Percentiles rank a stretch among this genome's conserved stretches.
Evolutionary conservation across 1,284 basidiomycete genomes (phyloP).

Genomic region (Trichosporon inkin): DNA sequence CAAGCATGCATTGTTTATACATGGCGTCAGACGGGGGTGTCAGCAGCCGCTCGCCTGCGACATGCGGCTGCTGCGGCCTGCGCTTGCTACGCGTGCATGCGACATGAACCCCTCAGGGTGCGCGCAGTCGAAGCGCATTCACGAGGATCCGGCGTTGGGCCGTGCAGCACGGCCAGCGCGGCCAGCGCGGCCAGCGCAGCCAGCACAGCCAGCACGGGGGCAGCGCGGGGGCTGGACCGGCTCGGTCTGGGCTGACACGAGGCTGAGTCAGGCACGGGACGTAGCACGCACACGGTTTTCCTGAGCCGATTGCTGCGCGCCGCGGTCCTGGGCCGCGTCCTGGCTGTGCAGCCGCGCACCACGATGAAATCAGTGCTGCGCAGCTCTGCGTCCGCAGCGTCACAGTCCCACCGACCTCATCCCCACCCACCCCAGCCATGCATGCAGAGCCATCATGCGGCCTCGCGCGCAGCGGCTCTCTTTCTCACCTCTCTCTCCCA

Average conservation of each 20-base stretch:
- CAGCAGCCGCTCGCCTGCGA: background rate
- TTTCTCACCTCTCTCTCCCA: background rate
- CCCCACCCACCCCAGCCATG: background rate
- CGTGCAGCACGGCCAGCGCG: no score
- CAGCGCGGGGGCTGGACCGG: constrained; percentile 3
- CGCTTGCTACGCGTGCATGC: background rate
- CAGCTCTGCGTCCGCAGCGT: constrained; percentile 7
- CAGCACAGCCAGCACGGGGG: no score
- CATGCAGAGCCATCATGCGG: background rate
- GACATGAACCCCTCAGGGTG: constrained; percentile 3
- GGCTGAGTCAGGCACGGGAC: background rate
- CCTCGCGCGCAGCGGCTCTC: background rate
- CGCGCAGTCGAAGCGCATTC: background rate
- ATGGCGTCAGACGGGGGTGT: background rate
- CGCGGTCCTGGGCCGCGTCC: background rate
- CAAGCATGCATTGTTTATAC: no score
- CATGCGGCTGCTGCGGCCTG: background rate
- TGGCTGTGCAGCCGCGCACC: background rate
- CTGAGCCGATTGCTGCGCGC: background rate
- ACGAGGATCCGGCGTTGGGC: background rate
- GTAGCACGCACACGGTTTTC: background rate
- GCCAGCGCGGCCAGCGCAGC: no score
- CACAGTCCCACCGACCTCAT: background rate
- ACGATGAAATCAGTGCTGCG: background rate
- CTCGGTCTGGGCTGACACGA: background rate